Percentiles rank a stretch among this genome's conserved stretches.
Evolutionary conservation across 2,329 filamentous ascomycete species (phyloP).

Genomic region (Amesomyces nigricolor): DNA sequence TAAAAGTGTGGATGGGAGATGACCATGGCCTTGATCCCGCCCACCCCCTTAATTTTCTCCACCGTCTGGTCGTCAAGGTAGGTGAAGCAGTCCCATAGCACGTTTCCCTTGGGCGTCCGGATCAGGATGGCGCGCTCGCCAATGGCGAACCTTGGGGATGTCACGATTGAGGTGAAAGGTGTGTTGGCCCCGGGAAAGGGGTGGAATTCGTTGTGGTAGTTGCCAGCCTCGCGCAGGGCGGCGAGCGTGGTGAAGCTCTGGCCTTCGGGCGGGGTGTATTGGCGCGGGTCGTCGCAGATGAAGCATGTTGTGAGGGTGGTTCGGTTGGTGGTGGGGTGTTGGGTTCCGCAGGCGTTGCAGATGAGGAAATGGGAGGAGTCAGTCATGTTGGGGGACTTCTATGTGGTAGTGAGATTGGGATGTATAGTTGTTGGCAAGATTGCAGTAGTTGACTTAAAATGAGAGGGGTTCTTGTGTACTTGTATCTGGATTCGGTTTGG

Average conservation of each 20-base stretch:
- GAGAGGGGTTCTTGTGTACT: too few relatives aligned
- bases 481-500: too few relatives aligned
- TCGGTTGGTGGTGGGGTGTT: constrained; percentile 52
- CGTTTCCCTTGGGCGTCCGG: constrained; percentile 58
- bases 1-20: constrained; percentile 83
- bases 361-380: constrained; percentile 37
- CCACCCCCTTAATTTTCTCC: constrained; percentile 49
- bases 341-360: constrained; percentile 65
- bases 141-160: constrained; percentile 60
- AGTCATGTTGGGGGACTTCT: neutral
- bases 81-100: constrained; percentile 75
- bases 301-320: constrained; percentile 50
- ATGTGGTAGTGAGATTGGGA: neutral
- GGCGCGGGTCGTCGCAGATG: constrained; percentile 69
- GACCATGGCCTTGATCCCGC: constrained; percentile 65
- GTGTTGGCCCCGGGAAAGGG: constrained; percentile 32
- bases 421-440: too few relatives aligned
- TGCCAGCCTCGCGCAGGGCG: constrained; percentile 32
- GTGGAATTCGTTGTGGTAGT: constrained; percentile 50
- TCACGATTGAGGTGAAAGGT: constrained; percentile 42
- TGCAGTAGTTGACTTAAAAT: too few relatives aligned
- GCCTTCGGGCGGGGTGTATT: constrained; percentile 59
- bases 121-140: constrained; percentile 69
- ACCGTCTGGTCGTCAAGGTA: constrained; percentile 62
- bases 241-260: constrained; percentile 61